phyloP scores from a whole-genome alignment of 208 protist species.

The Leishmania arabica region DNA sequence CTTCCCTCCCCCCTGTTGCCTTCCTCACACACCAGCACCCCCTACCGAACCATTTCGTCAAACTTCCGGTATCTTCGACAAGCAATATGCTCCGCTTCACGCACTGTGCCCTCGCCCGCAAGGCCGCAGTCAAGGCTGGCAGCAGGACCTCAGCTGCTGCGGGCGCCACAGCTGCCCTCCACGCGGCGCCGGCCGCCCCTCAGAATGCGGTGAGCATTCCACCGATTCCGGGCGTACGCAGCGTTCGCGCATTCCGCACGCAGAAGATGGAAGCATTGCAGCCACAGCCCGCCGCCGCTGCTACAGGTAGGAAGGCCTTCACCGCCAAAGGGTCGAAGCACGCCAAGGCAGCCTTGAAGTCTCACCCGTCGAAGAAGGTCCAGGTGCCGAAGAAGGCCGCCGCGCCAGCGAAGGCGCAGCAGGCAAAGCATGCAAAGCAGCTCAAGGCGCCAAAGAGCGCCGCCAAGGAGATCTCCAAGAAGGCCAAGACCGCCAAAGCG shows the following conservation, averaged over 20 bases:
- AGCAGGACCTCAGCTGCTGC: constrained; percentile 11
- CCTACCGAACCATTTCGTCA: neutral
- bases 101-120: constrained; percentile 27
- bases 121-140: constrained; percentile 18
- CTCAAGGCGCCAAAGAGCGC: constrained; percentile 3
- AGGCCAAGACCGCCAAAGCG: constrained; percentile 10
- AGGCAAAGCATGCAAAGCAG: constrained; percentile 2
- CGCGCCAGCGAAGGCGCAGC: neutral
- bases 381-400: constrained; percentile 23
- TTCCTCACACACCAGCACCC: constrained; percentile 9
- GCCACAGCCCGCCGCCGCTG: neutral
- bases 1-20: neutral
- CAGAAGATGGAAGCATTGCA: constrained; percentile 22
- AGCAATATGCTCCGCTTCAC: constrained; percentile 27
- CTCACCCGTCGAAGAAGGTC: constrained; percentile 8
- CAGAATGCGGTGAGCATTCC: constrained; percentile 20
- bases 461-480: constrained; percentile 21
- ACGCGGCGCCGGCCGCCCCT: constrained; percentile 8
- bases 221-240: constrained; percentile 38
- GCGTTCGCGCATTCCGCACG: constrained; percentile 21
- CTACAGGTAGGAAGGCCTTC: constrained; percentile 21
- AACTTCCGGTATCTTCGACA: neutral
- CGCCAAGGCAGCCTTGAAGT: constrained; percentile 8
- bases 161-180: neutral
- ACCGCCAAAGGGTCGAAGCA: constrained; percentile 5